Evolutionary conservation across 495 filamentous ascomycete species (phyloP).

Genomic region (Hypoxylon rickii): DNA sequence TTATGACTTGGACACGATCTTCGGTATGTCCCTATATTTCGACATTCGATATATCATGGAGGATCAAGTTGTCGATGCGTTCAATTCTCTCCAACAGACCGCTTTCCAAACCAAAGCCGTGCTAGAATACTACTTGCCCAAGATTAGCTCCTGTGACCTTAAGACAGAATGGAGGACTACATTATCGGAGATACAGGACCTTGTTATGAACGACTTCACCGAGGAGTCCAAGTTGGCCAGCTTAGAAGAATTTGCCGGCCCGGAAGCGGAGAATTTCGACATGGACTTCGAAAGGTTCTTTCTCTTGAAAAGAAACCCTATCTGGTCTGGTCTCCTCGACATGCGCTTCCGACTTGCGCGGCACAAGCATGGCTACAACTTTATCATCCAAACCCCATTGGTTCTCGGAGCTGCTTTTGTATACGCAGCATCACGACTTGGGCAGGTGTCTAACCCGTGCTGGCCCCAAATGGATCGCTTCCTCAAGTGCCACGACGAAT

Average conservation of each 20-base stretch:
- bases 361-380: slow-evolving; percentile 31
- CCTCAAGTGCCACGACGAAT: slow-evolving; percentile 3
- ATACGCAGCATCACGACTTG: slow-evolving; percentile 14
- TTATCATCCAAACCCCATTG: slow-evolving; percentile 14
- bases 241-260: too few relatives aligned
- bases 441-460: not conserved
- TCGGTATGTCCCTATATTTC: slow-evolving; percentile 34
- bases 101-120: slow-evolving; percentile 12
- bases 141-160: slow-evolving; percentile 11
- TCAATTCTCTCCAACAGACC: slow-evolving; percentile 25
- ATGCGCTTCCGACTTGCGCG: slow-evolving; percentile 35
- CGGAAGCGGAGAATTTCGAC: not conserved
- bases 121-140: slow-evolving; percentile 11
- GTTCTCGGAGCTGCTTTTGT: slow-evolving; percentile 27
- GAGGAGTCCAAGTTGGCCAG: slow-evolving; percentile 23
- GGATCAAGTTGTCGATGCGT: slow-evolving; percentile 17
- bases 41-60: slow-evolving; percentile 41
- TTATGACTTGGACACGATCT: slow-evolving; percentile 20
- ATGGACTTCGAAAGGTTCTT: slow-evolving; percentile 19
- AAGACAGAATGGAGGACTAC: slow-evolving; percentile 17
- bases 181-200: slow-evolving; percentile 22
- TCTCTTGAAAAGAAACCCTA: slow-evolving; percentile 33
- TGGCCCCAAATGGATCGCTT: slow-evolving; percentile 17
- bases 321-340: slow-evolving; percentile 34
- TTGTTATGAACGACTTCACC: slow-evolving; percentile 28